These are phyloP conservation scores for Rhynchosporium secalis DNA, from an alignment of 2,329 filamentous ascomycete species.

Conservation along the genomic window DNA sequence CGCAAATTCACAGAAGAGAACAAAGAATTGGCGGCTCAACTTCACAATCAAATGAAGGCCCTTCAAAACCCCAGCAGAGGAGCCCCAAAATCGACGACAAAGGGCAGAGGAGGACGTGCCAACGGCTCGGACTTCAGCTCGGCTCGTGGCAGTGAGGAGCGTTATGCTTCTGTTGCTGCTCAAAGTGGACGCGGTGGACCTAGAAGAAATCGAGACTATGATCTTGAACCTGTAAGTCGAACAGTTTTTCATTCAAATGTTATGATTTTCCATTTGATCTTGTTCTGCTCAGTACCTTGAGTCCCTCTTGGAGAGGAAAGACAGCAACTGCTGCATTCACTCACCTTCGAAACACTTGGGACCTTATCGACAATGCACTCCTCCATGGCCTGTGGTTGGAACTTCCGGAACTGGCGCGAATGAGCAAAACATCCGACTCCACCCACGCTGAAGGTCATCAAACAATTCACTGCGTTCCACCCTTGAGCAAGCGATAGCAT, in stretches of 20 bases:
- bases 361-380: not conserved
- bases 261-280: slow-evolving; percentile 15
- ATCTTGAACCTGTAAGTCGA: slow-evolving; percentile 75
- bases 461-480: not conserved
- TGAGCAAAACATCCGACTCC: not conserved
- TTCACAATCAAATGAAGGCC: slow-evolving; percentile 64
- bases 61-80: slow-evolving; percentile 39
- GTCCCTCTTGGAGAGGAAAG: not conserved
- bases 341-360: not conserved
- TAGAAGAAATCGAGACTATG: slow-evolving; percentile 71
- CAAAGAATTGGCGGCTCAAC: slow-evolving; percentile 77
- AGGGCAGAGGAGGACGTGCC: slow-evolving; percentile 55
- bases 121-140: slow-evolving; percentile 61
- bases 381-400: not conserved
- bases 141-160: slow-evolving; percentile 75
- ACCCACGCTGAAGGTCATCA: not conserved
- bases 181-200: slow-evolving; percentile 68
- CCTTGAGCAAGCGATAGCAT: not conserved
- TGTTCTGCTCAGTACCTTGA: not conserved
- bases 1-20: slow-evolving; percentile 95
- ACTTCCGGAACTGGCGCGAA: not conserved
- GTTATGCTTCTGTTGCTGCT: slow-evolving; percentile 60
- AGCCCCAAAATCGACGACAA: slow-evolving; percentile 43
- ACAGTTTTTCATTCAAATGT: slow-evolving; percentile 21
- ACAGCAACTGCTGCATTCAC: not conserved